phyloP scores from a whole-genome alignment of 2,329 filamentous ascomycete species.

The Talaromyces sp. region DNA sequence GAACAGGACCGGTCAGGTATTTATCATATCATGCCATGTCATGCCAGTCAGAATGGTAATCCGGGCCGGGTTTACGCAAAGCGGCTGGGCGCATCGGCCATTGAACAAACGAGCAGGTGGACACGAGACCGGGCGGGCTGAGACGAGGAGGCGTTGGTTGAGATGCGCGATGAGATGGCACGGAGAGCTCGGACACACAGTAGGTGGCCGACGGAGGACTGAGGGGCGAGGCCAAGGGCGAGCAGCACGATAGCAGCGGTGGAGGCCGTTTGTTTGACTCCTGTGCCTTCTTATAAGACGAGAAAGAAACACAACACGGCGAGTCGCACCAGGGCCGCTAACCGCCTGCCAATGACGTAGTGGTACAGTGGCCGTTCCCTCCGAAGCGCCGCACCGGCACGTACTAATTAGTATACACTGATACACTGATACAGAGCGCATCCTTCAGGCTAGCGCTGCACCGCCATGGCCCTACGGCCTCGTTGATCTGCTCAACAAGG shows the following conservation, averaged over 20 bases:
- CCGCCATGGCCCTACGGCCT: neutral
- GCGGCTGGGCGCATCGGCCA: conserved; percentile 4
- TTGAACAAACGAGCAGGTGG: conserved; percentile 3
- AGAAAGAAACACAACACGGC: neutral
- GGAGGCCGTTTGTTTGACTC: neutral
- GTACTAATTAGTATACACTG: neutral
- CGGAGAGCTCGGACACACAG: neutral
- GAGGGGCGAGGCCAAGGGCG: neutral
- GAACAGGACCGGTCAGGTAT: neutral
- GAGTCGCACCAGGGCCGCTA: neutral
- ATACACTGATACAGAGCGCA: neutral
- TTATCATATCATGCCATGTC: conserved; percentile 1
- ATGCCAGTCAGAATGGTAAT: conserved; percentile 5
- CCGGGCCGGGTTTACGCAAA: neutral
- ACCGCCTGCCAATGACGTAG: conserved; percentile 10
- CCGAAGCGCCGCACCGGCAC: neutral
- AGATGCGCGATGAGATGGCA: neutral
- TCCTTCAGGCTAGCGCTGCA: neutral
- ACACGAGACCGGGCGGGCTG: conserved; percentile 2
- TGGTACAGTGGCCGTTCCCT: conserved; percentile 1
- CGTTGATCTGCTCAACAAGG: neutral
- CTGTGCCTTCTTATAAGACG: neutral
- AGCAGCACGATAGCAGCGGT: neutral
- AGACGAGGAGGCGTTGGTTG: neutral
- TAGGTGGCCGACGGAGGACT: neutral